Conservation (phyloP, 1,284 basidiomycete genomes). For the Puccinia polysora region DNA sequence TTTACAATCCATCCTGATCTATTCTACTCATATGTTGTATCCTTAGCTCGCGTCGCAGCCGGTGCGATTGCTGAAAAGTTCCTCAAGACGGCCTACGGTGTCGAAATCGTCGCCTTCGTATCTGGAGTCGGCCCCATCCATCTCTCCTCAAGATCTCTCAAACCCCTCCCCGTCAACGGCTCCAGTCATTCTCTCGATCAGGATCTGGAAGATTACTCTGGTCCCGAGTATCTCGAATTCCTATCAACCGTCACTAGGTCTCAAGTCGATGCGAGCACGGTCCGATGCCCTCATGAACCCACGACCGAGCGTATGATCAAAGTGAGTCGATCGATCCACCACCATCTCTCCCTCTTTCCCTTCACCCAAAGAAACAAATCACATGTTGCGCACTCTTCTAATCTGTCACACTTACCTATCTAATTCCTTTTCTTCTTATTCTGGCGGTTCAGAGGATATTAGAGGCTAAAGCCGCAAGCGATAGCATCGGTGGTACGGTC, state of each 20-base stretch:
- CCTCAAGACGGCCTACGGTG: constrained; percentile 75
- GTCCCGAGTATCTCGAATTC: constrained; percentile 67
- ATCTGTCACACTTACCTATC: no score
- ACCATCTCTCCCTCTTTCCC: no score
- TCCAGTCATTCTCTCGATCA: constrained; percentile 49
- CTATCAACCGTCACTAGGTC: constrained; percentile 76
- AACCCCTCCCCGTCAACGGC: constrained; percentile 50
- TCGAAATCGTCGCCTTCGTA: constrained; percentile 96
- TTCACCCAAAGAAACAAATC: no score
- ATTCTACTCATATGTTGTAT: background rate
- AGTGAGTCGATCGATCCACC: constrained; percentile 56
- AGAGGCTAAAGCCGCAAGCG: constrained; percentile 77
- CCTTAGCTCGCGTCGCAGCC: constrained; percentile 82
- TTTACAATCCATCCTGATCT: no score
- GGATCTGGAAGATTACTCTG: constrained; percentile 62
- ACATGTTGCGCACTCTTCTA: no score
- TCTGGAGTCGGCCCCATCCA: constrained; percentile 90
- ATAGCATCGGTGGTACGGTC: constrained; percentile 95
- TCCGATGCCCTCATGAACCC: constrained; percentile 83
- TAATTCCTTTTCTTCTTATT: background rate
- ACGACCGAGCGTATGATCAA: constrained; percentile 85
- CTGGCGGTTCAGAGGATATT: constrained; percentile 71
- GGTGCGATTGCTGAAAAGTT: constrained; percentile 98
- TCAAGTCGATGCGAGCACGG: constrained; percentile 79
- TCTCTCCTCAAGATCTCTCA: constrained; percentile 55